Evolutionary conservation across 345 rosid species (phyloP).

Genomic region (Fremontodendron californicum): DNA sequence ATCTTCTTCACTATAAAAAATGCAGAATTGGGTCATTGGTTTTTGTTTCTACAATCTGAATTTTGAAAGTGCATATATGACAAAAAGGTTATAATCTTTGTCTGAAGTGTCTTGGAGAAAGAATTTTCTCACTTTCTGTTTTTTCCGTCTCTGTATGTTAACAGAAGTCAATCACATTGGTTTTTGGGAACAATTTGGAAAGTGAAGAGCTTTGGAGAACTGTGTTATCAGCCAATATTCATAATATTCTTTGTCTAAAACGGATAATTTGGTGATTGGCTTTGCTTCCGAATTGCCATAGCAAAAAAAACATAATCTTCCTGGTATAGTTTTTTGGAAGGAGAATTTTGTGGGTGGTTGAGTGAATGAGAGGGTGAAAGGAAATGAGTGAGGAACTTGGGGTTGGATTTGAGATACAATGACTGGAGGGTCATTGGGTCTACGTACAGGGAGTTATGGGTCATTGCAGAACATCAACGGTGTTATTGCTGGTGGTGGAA

Average conservation of each 20-base stretch:
- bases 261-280: background rate
- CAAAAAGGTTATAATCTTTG: background rate
- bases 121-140: background rate
- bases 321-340: conserved; percentile 5
- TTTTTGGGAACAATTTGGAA: background rate
- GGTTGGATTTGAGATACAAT: conserved; percentile 54
- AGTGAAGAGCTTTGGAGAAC: conserved; percentile 7
- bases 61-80: background rate
- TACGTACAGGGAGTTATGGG: conserved; percentile 61
- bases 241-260: background rate
- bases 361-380: conserved; percentile 27
- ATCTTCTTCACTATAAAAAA: background rate
- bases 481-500: conserved; percentile 11
- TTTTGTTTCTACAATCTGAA: background rate
- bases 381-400: conserved; percentile 26
- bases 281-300: conserved; percentile 4
- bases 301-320: background rate
- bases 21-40: background rate
- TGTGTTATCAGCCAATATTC: background rate
- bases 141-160: background rate
- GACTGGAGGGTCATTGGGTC: conserved; percentile 71
- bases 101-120: background rate
- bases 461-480: conserved; percentile 33
- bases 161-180: background rate
- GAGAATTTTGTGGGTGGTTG: conserved; percentile 7